Base-by-base conservation (phyloP, 208 protist species). In the Leptomonas pyrrhocoris region DNA sequence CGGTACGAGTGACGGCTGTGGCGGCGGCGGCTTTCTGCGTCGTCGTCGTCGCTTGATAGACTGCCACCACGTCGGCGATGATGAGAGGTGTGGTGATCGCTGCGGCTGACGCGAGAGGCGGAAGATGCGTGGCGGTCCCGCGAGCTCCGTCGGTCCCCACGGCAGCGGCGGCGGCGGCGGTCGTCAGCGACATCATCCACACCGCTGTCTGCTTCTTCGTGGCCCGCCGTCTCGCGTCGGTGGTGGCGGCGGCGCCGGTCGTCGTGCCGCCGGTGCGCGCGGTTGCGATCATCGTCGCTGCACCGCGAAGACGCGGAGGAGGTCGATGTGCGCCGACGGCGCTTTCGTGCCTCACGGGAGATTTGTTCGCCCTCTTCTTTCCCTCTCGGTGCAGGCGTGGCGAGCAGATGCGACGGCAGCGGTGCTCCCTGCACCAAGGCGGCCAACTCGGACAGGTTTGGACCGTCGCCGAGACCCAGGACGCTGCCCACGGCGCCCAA, bases 391-490 rank as follows among this genome's bases (percentile, higher is more conserved):
- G 51, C 27, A 5, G 27, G 21, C 8, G 16, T 16, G 15, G 51
- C 1, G 23, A 16, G 12, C 3, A 57, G 2, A 13, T 40, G 25
- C 9, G 27, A 2, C 13, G 72, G 72, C 28, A 77, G 40, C 38
- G 56, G 11, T 12, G 58, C 48, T 13, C 49, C 58, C 49, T 67
- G 65, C 56, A 77, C 72, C 18, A 77, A 40, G 15, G 64, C 55
- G 16, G 58, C 64, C 38, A 77, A 57, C 64, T 77, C 72, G 2
- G 45, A 23, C 2, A 77, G 23, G 25, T 53, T 55, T 2, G 59
- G 57, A 4, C n/a, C 36, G 19, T 2, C 38, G 27, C 42, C n/a
- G 1, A 25, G 18, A 21, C 64, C 45, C 30, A 56, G 30, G 7
- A 57, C 34, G 23, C 61, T 21, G 31, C 42, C 34, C 1, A n/a